Percentiles rank a stretch among this genome's conserved stretches.
phyloP scores from a whole-genome alignment of 192 early-diverging fungal species.

The Coemansia sp. region DNA sequence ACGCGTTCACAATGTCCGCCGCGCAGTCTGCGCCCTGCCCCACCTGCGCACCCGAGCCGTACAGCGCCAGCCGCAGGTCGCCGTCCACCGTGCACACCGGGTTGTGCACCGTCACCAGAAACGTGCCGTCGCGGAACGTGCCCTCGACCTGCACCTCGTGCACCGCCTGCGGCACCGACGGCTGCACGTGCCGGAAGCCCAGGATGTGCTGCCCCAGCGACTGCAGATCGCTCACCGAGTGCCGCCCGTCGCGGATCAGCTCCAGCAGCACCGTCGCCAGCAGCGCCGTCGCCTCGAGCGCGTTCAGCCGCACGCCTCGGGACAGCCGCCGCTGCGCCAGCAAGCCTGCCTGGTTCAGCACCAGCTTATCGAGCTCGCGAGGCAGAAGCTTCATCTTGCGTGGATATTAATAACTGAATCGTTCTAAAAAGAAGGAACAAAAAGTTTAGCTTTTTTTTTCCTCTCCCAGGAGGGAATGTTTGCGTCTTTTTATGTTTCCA shows the following conservation, averaged over 20 bases:
- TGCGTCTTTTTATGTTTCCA: neutral
- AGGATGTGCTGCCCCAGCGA: constrained; percentile 82
- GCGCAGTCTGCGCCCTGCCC: constrained; percentile 51
- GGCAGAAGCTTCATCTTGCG: constrained; percentile 73
- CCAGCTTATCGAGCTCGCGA: constrained; percentile 92
- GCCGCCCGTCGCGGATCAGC: constrained; percentile 84
- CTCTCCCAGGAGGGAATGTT: too few species aligned
- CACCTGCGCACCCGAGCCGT: constrained; percentile 83
- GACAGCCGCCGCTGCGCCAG: constrained; percentile 90
- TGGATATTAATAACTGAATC: neutral
- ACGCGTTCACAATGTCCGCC: constrained; percentile 9
- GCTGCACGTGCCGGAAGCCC: constrained; percentile 79
- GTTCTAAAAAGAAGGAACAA: neutral
- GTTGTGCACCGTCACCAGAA: constrained; percentile 90
- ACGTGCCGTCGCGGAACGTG: constrained; percentile 91
- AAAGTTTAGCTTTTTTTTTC: too few species aligned
- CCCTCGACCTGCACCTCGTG: constrained; percentile 89
- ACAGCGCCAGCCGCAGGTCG: constrained; percentile 78
- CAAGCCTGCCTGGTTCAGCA: constrained; percentile 80
- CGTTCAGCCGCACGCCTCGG: constrained; percentile 85
- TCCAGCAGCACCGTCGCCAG: constrained; percentile 84
- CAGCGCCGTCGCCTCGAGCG: constrained; percentile 83
- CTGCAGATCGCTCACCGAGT: constrained; percentile 88
- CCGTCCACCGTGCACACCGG: constrained; percentile 85
- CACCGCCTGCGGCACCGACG: constrained; percentile 66